Base-by-base conservation (phyloP, 164 flowering plant genomes). In the Annona cherimola region DNA sequence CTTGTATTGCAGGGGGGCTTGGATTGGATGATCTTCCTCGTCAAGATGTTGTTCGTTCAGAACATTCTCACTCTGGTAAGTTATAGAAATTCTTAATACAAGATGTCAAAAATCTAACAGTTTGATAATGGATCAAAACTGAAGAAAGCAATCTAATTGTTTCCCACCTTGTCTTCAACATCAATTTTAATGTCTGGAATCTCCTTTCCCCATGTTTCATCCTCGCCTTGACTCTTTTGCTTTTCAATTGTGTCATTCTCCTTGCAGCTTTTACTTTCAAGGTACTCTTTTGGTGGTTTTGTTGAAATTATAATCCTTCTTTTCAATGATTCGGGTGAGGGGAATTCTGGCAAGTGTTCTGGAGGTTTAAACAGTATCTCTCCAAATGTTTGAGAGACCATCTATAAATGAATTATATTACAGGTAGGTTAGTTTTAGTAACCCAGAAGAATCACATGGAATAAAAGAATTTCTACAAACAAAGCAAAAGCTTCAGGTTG, bases 201-300 rank as follows among this genome's bases (percentile, higher is more conserved):
- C 79, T 83, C 86, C 16, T 64, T 70, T 5, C 83, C 87, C 87
- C 84, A 83, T 35, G 76, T 73, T 40, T 69, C 79, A 66, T 82
- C 82, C 43, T 86, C 84, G 1, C 57, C 70, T 19, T 83, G 50
- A 72, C 71, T 80, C 64, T 76, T 75, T 68, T 11, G 79, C 76
- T 78, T 82, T 26, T 71, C 63, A 55, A 59, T 1, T 46, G 45
- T 73, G 50, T 67, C 72, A 46, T 46, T 57, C 18, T 65, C 77
- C 67, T 75, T 77, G 12, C 65, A 43, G 68, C 66, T 80, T 46
- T 79, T 76, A 20, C 72, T 41, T 63, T 83, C 82, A 16, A 65
- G 45, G 70, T 67, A 87, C 64, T 89, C 96, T 81, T 88, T 89
- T 20, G 99, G 99, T 61, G 96, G 96, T 72, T 95, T 95, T 8